A percentile compares a stretch with the other conserved stretches of the same genome.
phyloP scores from a whole-genome alignment of 164 flowering plant species.

The Macadamia integrifolia region DNA sequence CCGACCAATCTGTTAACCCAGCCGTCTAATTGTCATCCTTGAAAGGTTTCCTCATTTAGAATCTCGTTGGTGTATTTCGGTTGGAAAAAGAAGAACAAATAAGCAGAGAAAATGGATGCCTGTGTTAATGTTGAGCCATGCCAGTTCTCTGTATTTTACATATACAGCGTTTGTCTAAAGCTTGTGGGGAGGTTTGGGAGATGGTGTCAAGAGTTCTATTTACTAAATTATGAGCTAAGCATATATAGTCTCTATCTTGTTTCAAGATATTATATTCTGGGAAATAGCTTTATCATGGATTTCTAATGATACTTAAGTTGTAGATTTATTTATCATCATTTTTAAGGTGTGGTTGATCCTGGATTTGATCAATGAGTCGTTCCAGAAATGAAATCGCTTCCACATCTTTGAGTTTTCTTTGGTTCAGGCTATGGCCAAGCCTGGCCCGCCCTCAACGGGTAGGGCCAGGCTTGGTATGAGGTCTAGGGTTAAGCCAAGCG shows the following conservation, averaged over 20 bases:
- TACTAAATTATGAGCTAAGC: no score
- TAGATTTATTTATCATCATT: background rate
- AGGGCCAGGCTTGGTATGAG: no score
- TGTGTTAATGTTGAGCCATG: background rate
- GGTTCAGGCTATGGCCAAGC: no score
- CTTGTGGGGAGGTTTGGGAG: constrained; percentile 5
- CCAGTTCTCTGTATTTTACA: background rate
- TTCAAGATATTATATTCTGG: no score
- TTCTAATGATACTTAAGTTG: no score
- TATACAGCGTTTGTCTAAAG: background rate
- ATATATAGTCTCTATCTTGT: no score
- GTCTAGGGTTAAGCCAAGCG: no score
- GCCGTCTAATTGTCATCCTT: background rate
- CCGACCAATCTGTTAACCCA: constrained; percentile 66
- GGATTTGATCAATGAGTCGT: background rate
- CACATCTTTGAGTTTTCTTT: no score
- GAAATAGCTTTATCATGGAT: no score
- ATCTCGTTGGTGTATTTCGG: background rate
- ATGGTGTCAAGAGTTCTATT: background rate
- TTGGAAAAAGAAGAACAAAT: background rate
- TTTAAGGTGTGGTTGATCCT: background rate
- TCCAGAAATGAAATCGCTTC: background rate
- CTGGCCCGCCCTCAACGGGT: no score
- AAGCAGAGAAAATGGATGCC: background rate
- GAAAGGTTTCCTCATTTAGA: background rate